These are phyloP conservation scores for Paraconiothyrium sp. DNA, from an alignment of 2,329 filamentous ascomycete genomes.

Conservation along the genomic window DNA sequence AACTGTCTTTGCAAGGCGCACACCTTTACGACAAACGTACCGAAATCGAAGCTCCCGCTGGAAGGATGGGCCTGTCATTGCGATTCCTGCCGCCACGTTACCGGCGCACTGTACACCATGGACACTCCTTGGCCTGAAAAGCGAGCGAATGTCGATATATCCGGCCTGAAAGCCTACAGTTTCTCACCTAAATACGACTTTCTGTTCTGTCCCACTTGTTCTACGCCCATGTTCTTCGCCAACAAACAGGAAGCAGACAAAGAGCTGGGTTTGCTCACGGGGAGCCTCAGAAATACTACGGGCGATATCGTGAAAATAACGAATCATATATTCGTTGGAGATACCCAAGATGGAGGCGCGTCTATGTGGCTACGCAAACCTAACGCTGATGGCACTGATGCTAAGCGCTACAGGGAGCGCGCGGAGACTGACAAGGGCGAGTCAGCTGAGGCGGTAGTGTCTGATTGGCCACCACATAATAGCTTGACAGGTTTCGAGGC, in stretches of 20 bases:
- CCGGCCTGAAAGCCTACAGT: constrained; percentile 48
- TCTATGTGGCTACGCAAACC: constrained; percentile 56
- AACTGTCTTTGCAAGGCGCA: constrained; percentile 60
- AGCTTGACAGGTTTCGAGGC: constrained; percentile 20
- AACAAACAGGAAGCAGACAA: constrained; percentile 22
- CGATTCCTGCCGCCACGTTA: constrained; percentile 59
- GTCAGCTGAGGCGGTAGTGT: constrained; percentile 33
- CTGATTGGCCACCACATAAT: constrained; percentile 40
- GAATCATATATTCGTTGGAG: constrained; percentile 58
- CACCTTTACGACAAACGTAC: constrained; percentile 50
- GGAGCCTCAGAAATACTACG: constrained; percentile 47
- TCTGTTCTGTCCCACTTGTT: constrained; percentile 58
- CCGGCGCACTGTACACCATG: constrained; percentile 55
- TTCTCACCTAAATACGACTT: constrained; percentile 48
- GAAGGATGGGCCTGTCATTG: constrained; percentile 59
- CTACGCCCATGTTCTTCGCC: constrained; percentile 56
- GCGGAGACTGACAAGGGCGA: constrained; percentile 21
- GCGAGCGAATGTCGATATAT: constrained; percentile 37
- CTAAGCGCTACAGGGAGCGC: constrained; percentile 27
- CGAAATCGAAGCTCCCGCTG: constrained; percentile 53
- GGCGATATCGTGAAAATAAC: constrained; percentile 39
- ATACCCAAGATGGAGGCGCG: constrained; percentile 64
- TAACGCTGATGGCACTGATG: constrained; percentile 45
- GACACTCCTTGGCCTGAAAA: constrained; percentile 52
- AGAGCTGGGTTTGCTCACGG: constrained; percentile 51